These are phyloP conservation scores for Fusarium verticillioides DNA, from an alignment of 2,329 filamentous ascomycete species.

Conservation along the genomic window DNA sequence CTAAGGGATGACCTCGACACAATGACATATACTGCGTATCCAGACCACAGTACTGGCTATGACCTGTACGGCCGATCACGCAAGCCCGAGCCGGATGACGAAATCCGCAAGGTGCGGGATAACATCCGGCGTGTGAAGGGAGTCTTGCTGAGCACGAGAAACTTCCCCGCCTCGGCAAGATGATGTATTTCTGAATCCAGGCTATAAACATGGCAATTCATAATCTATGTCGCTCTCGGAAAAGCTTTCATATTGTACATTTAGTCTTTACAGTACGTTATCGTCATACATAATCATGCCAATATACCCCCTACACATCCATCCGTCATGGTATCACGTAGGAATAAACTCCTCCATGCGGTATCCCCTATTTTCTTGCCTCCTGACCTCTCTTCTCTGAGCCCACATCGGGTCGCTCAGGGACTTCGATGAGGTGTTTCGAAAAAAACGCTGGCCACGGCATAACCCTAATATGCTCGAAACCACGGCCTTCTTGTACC, in stretches of 20 bases:
- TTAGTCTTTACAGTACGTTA: conserved; percentile 1
- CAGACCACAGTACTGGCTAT: conserved; percentile 52
- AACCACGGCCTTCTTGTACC: conserved; percentile 58
- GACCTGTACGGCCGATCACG: conserved; percentile 58
- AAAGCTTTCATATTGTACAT: conserved; percentile 6
- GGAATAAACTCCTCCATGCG: neutral
- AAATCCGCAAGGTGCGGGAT: conserved; percentile 77
- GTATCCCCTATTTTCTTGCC: neutral
- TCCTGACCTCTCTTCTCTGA: neutral
- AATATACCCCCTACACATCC: conserved; percentile 24
- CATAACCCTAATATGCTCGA: conserved; percentile 60
- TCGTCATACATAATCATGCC: neutral
- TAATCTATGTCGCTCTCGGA: neutral
- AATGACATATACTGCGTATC: conserved; percentile 59
- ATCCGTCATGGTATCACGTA: conserved; percentile 15
- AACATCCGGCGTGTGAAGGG: conserved; percentile 85
- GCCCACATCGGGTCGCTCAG: conserved; percentile 25
- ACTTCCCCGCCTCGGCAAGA: conserved; percentile 68
- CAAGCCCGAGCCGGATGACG: conserved; percentile 70
- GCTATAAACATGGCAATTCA: neutral
- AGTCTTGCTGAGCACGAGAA: conserved; percentile 77
- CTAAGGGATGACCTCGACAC: conserved; percentile 74
- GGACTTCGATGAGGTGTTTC: conserved; percentile 42
- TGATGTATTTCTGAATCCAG: conserved; percentile 10
- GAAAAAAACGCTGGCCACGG: conserved; percentile 56